phyloP scores from a whole-genome alignment of 108 stramenopile species.

The Chaetoceros muelleri region DNA sequence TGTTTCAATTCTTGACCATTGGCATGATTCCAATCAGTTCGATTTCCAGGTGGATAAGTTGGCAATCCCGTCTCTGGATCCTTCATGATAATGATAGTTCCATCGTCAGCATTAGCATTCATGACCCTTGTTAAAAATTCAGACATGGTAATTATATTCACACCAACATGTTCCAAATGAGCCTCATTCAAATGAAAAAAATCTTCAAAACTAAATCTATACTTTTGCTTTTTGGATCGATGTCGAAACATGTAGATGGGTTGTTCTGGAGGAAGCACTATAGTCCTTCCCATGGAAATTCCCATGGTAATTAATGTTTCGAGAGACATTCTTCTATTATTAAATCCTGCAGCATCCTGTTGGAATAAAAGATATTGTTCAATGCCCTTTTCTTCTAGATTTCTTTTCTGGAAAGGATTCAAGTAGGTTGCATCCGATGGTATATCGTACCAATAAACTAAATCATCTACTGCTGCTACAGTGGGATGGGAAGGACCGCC shows the following conservation, averaged over 20 bases:
- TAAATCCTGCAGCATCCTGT: constrained; percentile 15
- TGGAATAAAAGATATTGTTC: constrained; percentile 1
- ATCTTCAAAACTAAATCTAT: constrained; percentile 49
- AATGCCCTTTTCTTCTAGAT: constrained; percentile 2
- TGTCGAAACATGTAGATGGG: constrained; percentile 68
- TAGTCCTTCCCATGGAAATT: constrained; percentile 80
- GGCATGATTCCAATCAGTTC: constrained; percentile 47
- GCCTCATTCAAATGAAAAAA: constrained; percentile 66
- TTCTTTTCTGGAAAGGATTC: constrained; percentile 28
- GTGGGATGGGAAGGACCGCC: no score
- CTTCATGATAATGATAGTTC: constrained; percentile 20
- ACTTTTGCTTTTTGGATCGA: constrained; percentile 19
- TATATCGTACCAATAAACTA: constrained; percentile 82
- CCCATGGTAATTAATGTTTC: constrained; percentile 81
- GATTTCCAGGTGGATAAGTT: constrained; percentile 43
- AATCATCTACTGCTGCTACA: constrained; percentile 41
- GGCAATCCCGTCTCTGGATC: constrained; percentile 24
- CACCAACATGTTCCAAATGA: constrained; percentile 31
- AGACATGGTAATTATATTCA: constrained; percentile 63
- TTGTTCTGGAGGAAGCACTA: constrained; percentile 86
- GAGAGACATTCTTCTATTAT: constrained; percentile 46
- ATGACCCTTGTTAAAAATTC: constrained; percentile 62
- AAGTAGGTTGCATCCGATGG: constrained; percentile 39
- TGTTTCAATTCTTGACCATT: constrained; percentile 3
- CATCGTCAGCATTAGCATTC: constrained; percentile 11